phyloP scores from a whole-genome alignment of 257 asterid species.

The Rhazya stricta region DNA sequence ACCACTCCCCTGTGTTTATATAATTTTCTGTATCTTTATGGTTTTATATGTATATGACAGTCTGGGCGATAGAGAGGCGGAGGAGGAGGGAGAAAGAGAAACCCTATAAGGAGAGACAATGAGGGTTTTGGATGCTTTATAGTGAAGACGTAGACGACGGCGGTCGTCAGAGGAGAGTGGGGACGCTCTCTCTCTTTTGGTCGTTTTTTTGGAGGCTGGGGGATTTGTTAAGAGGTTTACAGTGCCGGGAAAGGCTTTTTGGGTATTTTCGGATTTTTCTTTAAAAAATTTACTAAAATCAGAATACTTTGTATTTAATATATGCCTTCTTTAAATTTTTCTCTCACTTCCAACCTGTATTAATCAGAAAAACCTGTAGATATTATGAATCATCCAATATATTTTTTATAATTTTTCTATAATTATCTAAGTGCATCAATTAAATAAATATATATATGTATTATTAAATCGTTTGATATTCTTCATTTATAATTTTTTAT shows the following conservation, averaged over 20 bases:
- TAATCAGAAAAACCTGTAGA: too few species aligned
- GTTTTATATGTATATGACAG: constrained; percentile 19
- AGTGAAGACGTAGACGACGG: constrained; percentile 26
- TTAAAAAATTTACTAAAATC: too few species aligned
- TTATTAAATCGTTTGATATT: too few species aligned
- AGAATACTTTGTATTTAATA: too few species aligned
- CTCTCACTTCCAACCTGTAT: too few species aligned
- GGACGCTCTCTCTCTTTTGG: constrained; percentile 11
- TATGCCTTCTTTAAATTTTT: too few species aligned
- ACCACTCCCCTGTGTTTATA: not conserved
- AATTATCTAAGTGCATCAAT: too few species aligned
- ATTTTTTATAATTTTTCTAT: too few species aligned
- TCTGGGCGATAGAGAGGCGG: constrained; percentile 14
- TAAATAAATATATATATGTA: too few species aligned
- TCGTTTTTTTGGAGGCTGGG: constrained; percentile 4
- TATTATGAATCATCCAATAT: too few species aligned
- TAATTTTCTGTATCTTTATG: not conserved
- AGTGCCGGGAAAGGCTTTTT: constrained; percentile 24
- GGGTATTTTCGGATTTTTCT: too few species aligned
- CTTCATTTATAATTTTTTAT: too few species aligned
- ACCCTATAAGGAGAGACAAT: constrained; percentile 29
- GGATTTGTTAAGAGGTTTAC: constrained; percentile 18
- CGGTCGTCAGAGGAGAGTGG: constrained; percentile 33
- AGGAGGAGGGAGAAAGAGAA: constrained; percentile 26
- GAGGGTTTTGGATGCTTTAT: constrained; percentile 31